Evolutionary conservation across 768 basidiomycete species (phyloP), one percentile per base, ranked within the genome.

Genomic region (Auriscalpium orientale): DNA sequence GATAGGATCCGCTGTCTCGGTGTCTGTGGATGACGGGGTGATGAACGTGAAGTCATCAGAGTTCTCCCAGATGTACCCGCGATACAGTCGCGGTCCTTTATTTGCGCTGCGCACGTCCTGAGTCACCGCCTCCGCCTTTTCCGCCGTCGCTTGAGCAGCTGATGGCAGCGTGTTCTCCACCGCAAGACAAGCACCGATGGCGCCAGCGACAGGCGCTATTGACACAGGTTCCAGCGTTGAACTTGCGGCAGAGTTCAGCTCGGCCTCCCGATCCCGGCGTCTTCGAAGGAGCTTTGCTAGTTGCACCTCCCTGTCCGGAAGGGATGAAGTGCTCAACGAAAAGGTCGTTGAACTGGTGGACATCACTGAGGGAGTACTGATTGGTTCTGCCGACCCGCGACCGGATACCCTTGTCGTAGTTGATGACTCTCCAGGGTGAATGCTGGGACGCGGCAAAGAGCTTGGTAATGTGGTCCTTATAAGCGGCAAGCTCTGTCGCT

Each of bases 371-470:
- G 8, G 55, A 46, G 3, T 59, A 33, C 2, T 49, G 10, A 21
- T 53, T 58, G 34, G 61, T 56, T 4, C 61, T 56, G 18, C 53
- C 61, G 22, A 70, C 66, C 4, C 46, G 16, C 4, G 64, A 62
- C 2, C 71, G 49, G 16, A 72, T 54, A 0, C 68, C 70, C 18
- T 60, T 57, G 56, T 77, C 72, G 53, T 61, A 71, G 3, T 61
- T 34, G 54, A 76, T 62, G 61, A 76, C 55, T 5, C 56, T 18
- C 2, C 8, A 7, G 46, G 68, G 68, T 13, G 38, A 48, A 0
- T 54, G 10, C 0, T 18, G 18, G 15, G 61, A 45, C 5, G 62
- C 33, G 15, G 51, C 22, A 60, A 74, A 72, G 7, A 67, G 44
- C 0, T 50, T 47, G 7, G 44, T 40, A 52, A 74, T 68, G 44